Evolutionary conservation across 2,329 filamentous ascomycete genomes (phyloP).

Genomic region (Penicillium sp.): DNA sequence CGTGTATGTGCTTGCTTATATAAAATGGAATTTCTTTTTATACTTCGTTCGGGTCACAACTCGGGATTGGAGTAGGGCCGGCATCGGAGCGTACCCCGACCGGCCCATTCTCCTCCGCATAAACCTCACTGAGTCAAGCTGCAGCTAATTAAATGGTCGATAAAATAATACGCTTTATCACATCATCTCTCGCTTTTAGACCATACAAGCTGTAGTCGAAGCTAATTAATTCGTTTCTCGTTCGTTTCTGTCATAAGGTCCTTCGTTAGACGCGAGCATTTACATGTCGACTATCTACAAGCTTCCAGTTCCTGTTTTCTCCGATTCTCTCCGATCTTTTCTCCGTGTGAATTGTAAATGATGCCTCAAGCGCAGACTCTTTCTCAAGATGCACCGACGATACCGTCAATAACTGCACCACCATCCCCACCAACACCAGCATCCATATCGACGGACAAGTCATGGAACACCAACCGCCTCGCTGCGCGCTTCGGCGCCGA

Average conservation of each 20-base stretch:
- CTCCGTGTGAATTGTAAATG: conserved; percentile 17
- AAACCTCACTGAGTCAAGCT: not conserved
- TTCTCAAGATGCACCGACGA: conserved; percentile 30
- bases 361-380: conserved; percentile 34
- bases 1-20: not conserved
- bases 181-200: conserved; percentile 1
- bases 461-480: conserved; percentile 79
- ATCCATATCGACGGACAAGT: conserved; percentile 24
- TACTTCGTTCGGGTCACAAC: not conserved
- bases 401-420: conserved; percentile 23
- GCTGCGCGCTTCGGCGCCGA: conserved; percentile 71
- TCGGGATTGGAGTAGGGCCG: conserved; percentile 10
- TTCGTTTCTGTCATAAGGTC: not conserved
- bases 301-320: not conserved
- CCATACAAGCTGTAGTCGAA: not conserved
- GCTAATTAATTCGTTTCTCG: conserved; percentile 3
- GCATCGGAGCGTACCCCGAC: conserved; percentile 17
- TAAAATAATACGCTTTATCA: conserved; percentile 10
- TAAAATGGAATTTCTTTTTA: conserved; percentile 6
- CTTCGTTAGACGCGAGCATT: not conserved
- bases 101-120: conserved; percentile 16
- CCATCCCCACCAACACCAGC: conserved; percentile 22
- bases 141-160: conserved; percentile 10
- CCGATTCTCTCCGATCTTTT: not conserved
- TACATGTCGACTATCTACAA: not conserved